phyloP scores from a whole-genome alignment of 2,329 filamentous ascomycete species.

The Trematosphaeria pertusa region DNA sequence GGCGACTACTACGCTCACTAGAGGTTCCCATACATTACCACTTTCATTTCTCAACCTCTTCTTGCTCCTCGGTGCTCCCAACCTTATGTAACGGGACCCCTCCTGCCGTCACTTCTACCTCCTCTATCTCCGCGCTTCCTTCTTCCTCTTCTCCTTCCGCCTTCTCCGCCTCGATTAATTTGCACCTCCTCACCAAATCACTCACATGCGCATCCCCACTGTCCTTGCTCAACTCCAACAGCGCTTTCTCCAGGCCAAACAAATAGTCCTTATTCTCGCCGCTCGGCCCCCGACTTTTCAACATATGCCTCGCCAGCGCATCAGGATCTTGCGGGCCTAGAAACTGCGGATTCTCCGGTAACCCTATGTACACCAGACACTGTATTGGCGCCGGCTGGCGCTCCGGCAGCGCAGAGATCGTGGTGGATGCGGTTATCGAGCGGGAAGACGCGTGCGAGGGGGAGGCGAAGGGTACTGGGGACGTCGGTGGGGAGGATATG shows the following conservation, averaged over 20 bases:
- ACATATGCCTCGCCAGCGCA: slow-evolving; percentile 80
- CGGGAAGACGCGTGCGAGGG: neutral
- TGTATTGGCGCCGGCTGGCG: slow-evolving; percentile 33
- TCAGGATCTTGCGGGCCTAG: slow-evolving; percentile 82
- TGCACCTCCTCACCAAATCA: slow-evolving; percentile 78
- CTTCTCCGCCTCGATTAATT: slow-evolving; percentile 62
- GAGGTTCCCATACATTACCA: neutral
- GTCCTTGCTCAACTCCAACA: slow-evolving; percentile 74
- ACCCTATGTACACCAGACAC: slow-evolving; percentile 90
- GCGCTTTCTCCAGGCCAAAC: slow-evolving; percentile 76
- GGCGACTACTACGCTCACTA: no score
- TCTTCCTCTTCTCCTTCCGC: slow-evolving; percentile 21
- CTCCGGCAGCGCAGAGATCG: slow-evolving; percentile 39
- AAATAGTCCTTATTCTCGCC: slow-evolving; percentile 92
- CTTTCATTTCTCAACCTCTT: slow-evolving; percentile 62
- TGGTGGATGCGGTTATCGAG: slow-evolving; percentile 25
- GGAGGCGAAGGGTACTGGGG: slow-evolving; percentile 45
- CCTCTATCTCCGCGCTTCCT: slow-evolving; percentile 23
- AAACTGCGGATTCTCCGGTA: slow-evolving; percentile 92
- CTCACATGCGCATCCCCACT: slow-evolving; percentile 85
- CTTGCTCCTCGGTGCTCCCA: slow-evolving; percentile 64
- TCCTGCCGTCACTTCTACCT: slow-evolving; percentile 13
- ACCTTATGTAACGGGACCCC: slow-evolving; percentile 48
- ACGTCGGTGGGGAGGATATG: slow-evolving; percentile 35
- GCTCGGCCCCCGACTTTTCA: slow-evolving; percentile 77